Evolutionary conservation across 768 basidiomycete genomes (phyloP).

Genomic region (Cystobasidium onofrii): DNA sequence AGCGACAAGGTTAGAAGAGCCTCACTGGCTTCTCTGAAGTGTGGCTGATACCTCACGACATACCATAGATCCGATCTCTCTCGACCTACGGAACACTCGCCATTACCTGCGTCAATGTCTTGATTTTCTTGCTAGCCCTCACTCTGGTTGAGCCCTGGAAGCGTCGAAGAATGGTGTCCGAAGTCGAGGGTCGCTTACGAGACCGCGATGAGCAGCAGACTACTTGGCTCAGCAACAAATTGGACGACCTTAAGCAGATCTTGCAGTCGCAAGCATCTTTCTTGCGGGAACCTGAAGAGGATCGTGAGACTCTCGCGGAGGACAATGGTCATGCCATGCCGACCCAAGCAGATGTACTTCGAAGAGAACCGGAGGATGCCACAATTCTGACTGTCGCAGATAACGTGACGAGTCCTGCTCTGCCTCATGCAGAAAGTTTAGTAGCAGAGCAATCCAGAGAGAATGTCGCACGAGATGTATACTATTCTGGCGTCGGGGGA

Average conservation of each 20-base stretch:
- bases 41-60: no score
- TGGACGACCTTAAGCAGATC: not conserved
- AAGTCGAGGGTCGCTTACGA: constrained; percentile 65
- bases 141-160: constrained; percentile 95
- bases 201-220: constrained; percentile 3
- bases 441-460: not conserved
- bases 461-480: not conserved
- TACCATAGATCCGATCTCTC: constrained; percentile 75
- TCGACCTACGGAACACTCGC: constrained; percentile 87
- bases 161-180: constrained; percentile 70
- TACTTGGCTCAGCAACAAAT: not conserved
- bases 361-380: no score
- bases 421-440: not conserved
- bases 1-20: constrained; percentile 62
- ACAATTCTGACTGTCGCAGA: no score
- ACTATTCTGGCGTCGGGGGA: constrained; percentile 12
- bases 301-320: not conserved
- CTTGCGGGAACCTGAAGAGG: not conserved
- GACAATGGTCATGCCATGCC: not conserved
- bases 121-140: constrained; percentile 84
- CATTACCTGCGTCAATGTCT: constrained; percentile 74
- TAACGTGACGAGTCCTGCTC: not conserved
- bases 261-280: not conserved
- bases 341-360: not conserved
- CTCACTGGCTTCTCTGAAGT: not conserved